Base-by-base conservation (phyloP, 164 flowering plant species). In the Euptelea pleiosperma region DNA sequence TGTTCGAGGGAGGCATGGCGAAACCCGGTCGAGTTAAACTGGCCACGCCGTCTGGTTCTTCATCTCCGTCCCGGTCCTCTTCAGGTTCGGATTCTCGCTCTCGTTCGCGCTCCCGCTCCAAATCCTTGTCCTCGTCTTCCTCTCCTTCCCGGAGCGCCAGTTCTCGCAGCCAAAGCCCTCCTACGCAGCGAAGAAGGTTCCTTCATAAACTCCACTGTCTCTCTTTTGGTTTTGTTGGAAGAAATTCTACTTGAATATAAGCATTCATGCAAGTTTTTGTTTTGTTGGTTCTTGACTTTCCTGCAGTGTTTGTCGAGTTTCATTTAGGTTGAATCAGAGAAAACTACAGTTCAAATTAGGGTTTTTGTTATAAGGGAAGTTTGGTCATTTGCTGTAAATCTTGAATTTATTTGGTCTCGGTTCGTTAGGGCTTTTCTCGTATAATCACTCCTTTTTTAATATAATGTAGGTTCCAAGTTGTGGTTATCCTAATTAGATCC, bases 131-230 rank as follows among this genome's bases (percentile, higher is more conserved):
- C 0, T 82, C 83, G 1, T 71, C 71, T n/a, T 84, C 90, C 8
- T 83, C 95, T 58, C 82, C 77, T 2, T 84, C 90, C 2, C 75
- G 78, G 14, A 80, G 84, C 29, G 70, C 9, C 47, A 80, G 82
- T 65, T 84, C 90, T 50, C 79, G 79, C 35, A 83, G 91, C 77
- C 76, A 75, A 31, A 76, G 78, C 67, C 91, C 89, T 28, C 76
- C 82, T 25, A 84, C 79, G 1, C 73, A 63, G 29, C 65, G 70
- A 19, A 79, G 66, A 62, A 81, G 87, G 95, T 84, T 3, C 21
- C 8, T 46, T 41, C 47, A 21, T 18, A 19, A 28, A n/a, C 55
- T 15, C 26, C 37, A 19, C 51, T 4, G 1, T 31, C 29, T 22
- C 51, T 19, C 43, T 14, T 16, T 28, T 28, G n/a, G 33, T 25